Conservation (phyloP, 2,329 filamentous ascomycete genomes). For the Intubia oerlemansii region DNA sequence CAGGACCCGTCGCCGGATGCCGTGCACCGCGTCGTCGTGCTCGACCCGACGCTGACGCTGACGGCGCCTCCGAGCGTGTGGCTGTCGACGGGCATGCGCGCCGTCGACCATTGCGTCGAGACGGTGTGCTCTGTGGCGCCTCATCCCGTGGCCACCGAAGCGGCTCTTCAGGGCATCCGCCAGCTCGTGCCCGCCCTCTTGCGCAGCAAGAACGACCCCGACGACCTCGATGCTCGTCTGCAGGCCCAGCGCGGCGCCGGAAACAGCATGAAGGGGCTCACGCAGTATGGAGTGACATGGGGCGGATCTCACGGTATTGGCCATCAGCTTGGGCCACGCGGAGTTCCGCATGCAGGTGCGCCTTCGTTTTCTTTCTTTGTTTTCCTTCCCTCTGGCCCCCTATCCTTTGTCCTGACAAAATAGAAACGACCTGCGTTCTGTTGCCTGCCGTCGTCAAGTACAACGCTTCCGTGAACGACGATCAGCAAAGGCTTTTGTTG, state of each 20-base stretch:
- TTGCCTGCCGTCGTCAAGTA: too few species aligned
- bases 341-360: conserved; percentile 19
- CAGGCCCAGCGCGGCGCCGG: conserved; percentile 23
- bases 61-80: conserved; percentile 34
- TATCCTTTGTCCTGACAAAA: too few species aligned
- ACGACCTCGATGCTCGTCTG: conserved; percentile 19
- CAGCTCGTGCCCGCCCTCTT: conserved; percentile 20
- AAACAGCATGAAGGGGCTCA: conserved; percentile 22
- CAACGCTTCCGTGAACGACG: too few species aligned
- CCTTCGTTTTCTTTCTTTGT: too few species aligned
- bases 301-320: conserved; percentile 19
- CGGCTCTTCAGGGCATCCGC: conserved; percentile 15
- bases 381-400: too few species aligned
- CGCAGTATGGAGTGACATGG: conserved; percentile 16
- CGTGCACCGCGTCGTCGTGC: conserved; percentile 24
- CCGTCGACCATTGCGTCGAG: too few species aligned
- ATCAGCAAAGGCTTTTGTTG: too few species aligned
- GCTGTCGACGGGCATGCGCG: conserved; percentile 34
- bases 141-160: conserved; percentile 11
- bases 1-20: conserved; percentile 9
- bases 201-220: too few species aligned
- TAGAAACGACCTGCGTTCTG: too few species aligned
- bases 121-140: conserved; percentile 23
- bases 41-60: conserved; percentile 23
- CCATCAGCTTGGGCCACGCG: conserved; percentile 16